Conservation (phyloP, 2,329 filamentous ascomycete species). For the Claviceps fusiformis region DNA sequence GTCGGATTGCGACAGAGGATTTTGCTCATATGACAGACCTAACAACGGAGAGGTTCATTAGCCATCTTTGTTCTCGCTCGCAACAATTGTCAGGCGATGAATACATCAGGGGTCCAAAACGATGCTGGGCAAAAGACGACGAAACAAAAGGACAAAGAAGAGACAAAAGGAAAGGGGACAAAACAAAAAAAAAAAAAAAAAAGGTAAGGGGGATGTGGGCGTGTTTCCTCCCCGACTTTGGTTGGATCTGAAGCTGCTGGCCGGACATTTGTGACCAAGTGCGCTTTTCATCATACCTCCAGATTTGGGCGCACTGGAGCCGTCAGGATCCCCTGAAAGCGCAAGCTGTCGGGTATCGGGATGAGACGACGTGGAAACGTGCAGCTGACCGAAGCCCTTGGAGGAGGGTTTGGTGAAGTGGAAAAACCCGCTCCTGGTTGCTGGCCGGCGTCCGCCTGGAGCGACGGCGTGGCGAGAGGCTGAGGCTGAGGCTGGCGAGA, state of each 20-base stretch:
- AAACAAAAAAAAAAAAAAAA: no score
- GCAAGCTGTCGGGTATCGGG: conserved; percentile 23
- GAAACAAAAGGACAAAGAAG: no score
- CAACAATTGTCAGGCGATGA: neutral
- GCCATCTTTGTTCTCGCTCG: neutral
- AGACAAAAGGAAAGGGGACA: no score
- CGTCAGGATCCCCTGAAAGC: conserved; percentile 24
- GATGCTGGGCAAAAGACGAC: no score
- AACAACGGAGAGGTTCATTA: neutral
- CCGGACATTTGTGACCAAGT: neutral
- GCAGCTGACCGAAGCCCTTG: conserved; percentile 25
- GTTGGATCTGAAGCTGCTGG: neutral
- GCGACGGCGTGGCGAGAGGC: conserved; percentile 1
- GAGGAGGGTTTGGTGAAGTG: conserved; percentile 34
- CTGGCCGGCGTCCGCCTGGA: conserved; percentile 13
- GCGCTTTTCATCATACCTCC: conserved; percentile 21
- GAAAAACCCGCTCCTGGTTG: conserved; percentile 37
- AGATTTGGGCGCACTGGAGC: conserved; percentile 15
- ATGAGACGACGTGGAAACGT: conserved; percentile 15
- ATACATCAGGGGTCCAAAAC: neutral
- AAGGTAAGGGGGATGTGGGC: no score
- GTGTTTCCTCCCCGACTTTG: neutral
- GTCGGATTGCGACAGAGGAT: conserved; percentile 24
- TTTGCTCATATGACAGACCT: conserved; percentile 17
- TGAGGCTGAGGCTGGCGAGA: conserved; percentile 5